These are phyloP conservation scores for Sugiyamaella americana DNA, from an alignment of 805 yeast species.

Conservation along the genomic window DNA sequence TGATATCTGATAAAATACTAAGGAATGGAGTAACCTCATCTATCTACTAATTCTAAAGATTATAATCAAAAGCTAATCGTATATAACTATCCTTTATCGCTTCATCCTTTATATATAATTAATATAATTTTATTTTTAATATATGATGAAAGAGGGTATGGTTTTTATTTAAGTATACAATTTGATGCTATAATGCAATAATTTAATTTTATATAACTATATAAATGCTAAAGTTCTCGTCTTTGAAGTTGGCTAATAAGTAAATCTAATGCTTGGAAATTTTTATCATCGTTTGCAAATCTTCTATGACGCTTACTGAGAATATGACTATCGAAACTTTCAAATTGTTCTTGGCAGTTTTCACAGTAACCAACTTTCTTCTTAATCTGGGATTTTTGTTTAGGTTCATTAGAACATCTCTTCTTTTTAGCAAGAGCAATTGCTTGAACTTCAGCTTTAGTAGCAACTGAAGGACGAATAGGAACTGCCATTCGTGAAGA, in stretches of 20 bases:
- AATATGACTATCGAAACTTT: conserved; percentile 72
- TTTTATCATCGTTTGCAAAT: conserved; percentile 65
- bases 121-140: too few species aligned
- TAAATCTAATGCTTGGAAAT: conserved; percentile 71
- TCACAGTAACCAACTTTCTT: conserved; percentile 78
- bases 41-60: too few species aligned
- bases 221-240: too few species aligned
- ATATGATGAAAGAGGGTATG: too few species aligned
- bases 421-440: not conserved
- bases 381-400: not conserved
- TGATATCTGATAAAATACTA: too few species aligned
- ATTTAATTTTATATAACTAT: too few species aligned
- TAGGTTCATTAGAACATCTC: conserved; percentile 22
- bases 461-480: conserved; percentile 17
- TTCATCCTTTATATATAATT: too few species aligned
- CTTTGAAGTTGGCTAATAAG: not conserved
- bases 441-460: conserved; percentile 19
- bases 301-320: conserved; percentile 61
- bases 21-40: too few species aligned
- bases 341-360: conserved; percentile 81
- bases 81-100: too few species aligned
- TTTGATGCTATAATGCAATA: too few species aligned
- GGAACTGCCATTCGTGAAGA: not conserved
- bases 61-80: too few species aligned
- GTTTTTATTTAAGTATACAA: too few species aligned